A percentile compares a stretch with the other conserved stretches of the same genome.
Evolutionary conservation across 2,329 filamentous ascomycete genomes (phyloP).

Genomic region (Chalaropsis ovoidea): DNA sequence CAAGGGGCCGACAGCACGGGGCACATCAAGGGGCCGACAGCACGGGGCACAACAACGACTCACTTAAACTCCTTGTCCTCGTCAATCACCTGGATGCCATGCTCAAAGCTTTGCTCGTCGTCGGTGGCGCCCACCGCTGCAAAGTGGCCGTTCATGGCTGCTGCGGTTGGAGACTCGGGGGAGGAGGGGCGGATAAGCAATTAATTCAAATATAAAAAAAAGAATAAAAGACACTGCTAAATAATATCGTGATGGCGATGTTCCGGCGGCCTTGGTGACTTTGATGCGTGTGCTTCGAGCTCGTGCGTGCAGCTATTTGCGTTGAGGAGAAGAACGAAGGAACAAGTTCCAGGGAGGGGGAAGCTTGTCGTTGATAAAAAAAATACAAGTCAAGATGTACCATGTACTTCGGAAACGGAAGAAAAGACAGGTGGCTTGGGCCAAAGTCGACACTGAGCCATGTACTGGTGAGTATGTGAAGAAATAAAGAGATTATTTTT

Average conservation of each 20-base stretch:
- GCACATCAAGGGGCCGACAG: no score
- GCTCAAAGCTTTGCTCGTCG: slow-evolving; percentile 61
- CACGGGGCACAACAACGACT: slow-evolving; percentile 31
- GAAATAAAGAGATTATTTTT: background rate
- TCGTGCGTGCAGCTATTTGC: background rate
- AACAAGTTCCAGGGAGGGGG: slow-evolving; percentile 1
- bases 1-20: no score
- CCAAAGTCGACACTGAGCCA: background rate
- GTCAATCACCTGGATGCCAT: slow-evolving; percentile 95
- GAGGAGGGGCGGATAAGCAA: no score
- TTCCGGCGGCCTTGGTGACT: background rate
- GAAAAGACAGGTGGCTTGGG: slow-evolving; percentile 12
- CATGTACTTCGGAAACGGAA: slow-evolving; percentile 1
- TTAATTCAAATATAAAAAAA: background rate
- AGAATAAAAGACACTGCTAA: slow-evolving; percentile 2
- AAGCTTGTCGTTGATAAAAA: background rate
- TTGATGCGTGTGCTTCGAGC: background rate
- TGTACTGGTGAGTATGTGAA: background rate
- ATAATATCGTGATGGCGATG: background rate
- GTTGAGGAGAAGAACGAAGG: slow-evolving; percentile 3
- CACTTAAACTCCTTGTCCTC: slow-evolving; percentile 87
- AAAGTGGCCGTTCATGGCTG: slow-evolving; percentile 67
- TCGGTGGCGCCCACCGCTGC: slow-evolving; percentile 59
- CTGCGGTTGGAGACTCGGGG: background rate
- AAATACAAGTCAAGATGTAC: slow-evolving; percentile 1